These are phyloP conservation scores for Cladosporium phlei DNA, from an alignment of 2,329 filamentous ascomycete species.

Conservation along the genomic window DNA sequence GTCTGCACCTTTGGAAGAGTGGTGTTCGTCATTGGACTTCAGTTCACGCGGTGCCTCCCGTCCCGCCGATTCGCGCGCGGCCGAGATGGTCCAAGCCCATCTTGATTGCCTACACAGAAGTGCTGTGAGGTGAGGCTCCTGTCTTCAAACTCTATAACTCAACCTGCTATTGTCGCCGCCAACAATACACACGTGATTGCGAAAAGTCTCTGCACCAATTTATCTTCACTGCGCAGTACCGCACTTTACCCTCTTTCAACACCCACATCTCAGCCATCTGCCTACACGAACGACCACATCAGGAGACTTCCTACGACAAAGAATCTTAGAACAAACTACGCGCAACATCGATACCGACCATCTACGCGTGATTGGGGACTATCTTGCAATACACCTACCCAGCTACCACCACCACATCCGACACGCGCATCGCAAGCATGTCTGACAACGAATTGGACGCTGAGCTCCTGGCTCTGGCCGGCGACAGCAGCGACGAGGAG, in stretches of 20 bases:
- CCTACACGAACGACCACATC: not conserved
- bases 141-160: not conserved
- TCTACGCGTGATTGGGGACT: no score
- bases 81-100: no score
- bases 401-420: no score
- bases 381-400: not conserved
- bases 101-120: no score
- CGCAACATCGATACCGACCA: not conserved
- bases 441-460: conserved; percentile 68
- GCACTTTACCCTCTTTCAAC: no score
- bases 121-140: no score
- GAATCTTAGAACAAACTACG: not conserved
- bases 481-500: conserved; percentile 54
- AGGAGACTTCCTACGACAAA: conserved; percentile 8
- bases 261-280: no score
- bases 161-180: conserved; percentile 4
- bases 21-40: conserved; percentile 4
- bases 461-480: conserved; percentile 87
- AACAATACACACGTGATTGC: not conserved
- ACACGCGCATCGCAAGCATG: not conserved
- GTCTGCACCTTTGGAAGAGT: not conserved
- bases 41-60: not conserved
- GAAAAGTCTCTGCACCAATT: no score
- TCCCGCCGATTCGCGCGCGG: not conserved
- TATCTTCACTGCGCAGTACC: no score